phyloP scores from a whole-genome alignment of 768 basidiomycete species.

The Cubamyces lactineus region DNA sequence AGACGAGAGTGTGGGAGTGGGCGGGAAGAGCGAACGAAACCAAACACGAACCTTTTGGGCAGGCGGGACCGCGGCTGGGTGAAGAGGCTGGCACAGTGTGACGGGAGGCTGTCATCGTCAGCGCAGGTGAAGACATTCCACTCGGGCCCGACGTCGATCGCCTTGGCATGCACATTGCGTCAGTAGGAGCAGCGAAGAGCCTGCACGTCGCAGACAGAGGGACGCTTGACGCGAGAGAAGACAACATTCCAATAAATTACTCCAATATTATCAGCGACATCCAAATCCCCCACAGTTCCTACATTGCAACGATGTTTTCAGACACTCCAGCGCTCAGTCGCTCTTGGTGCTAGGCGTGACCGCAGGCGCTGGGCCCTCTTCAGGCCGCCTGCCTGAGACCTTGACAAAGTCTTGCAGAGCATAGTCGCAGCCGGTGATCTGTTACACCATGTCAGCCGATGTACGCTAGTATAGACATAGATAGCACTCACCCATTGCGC shows the following conservation, averaged over 20 bases:
- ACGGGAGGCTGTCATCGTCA: conserved; percentile 18
- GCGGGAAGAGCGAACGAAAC: conserved; percentile 2
- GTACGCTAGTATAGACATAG: background rate
- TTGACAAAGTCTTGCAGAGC: conserved; percentile 74
- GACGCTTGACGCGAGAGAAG: no score
- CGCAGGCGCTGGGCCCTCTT: conserved; percentile 47
- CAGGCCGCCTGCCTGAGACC: conserved; percentile 57
- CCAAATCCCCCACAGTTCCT: background rate
- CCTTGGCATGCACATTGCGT: background rate
- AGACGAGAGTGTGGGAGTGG: background rate
- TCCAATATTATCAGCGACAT: background rate
- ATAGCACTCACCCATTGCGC: conserved; percentile 63
- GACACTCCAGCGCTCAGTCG: conserved; percentile 1
- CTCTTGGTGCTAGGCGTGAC: conserved; percentile 6
- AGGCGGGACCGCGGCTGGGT: background rate
- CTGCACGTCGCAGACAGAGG: no score
- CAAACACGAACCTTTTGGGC: conserved; percentile 8
- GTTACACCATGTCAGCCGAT: conserved; percentile 20
- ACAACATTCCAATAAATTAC: conserved; percentile 20
- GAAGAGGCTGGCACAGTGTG: conserved; percentile 12
- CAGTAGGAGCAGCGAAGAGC: no score
- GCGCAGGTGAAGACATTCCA: background rate
- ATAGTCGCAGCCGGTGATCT: conserved; percentile 73
- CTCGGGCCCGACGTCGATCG: background rate
- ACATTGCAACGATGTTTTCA: no score